Evolutionary conservation across 1,284 basidiomycete genomes (phyloP), one percentile per base, ranked within the genome.

Genomic region (Irpex sp.): DNA sequence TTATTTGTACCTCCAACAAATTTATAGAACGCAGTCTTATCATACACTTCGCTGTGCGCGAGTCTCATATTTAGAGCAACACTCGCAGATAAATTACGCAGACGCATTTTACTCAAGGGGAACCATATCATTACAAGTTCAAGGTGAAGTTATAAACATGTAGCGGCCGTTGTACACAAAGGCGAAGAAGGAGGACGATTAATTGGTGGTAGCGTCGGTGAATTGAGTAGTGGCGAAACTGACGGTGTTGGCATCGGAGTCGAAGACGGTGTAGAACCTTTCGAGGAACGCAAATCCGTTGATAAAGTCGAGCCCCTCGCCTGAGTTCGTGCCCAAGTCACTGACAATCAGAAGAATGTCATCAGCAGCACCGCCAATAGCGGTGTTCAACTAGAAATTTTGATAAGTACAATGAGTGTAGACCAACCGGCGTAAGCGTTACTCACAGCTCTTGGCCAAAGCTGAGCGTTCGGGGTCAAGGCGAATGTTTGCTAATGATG

Each of bases 181-280:
- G 4, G 26, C 26, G 26, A 26, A 26, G 26, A 26, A 26, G 26
- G 21, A 26, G 26, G 26, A 26, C 26, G 26, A 26, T 26, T 55
- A 61, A 56, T 64, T 64, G 1, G 57, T 21, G 3, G 49, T 61
- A 21, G 60, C 63, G 47, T 47, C 13, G 13, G 64, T 65, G 33
- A 56, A 58, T 17, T 37, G 36, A 19, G 64, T 63, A 13, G 36
- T 60, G 4, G 82, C 81, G 54, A 83, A 74, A 11, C 81, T 80
- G 58, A 83, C 71, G 6, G 65, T 75, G 19, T 26, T 33, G 5
- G 58, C 58, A 72, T 82, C 82, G 49, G 82, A 83, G 67, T 90
- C 88, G 69, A 75, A 88, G 17, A 87, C 84, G n/a, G 79, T 78
- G 75, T 87, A 89, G 79, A 83, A 88, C 31, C 87, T 81, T 72